Base-by-base conservation (phyloP, 306 rosid genomes). In the Argentina anserina region DNA sequence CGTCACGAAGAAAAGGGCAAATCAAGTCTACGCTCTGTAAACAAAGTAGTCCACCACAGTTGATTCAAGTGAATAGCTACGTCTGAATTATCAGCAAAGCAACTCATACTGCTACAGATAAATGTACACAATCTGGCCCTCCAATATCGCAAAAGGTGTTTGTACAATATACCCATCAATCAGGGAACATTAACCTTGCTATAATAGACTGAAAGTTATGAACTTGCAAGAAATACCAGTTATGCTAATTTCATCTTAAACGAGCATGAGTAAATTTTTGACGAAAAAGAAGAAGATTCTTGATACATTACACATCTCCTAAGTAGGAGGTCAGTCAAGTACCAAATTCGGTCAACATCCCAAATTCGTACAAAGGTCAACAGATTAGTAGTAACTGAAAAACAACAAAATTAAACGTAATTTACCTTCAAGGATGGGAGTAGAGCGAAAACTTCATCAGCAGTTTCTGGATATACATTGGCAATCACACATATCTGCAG, bases 401-500 rank as follows among this genome's bases (percentile, higher is more conserved):
- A 8, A 40, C 58, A 6, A 18, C 47, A 37, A 42, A 55, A 25
- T 49, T 42, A 39, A 3, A 41, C 29, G 28, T 39, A 41, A 20
- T 67, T 59, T 86, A 89, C 98, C 99, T 94, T 85, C 78, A 91
- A 78, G 40, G 95, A 84, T 26, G 95, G 96, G 75, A 94, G 79
- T 70, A 91, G 87, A 71, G 99, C 92, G 84, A 84, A 88, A 75
- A 78, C 90, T 82, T 91, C 99, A 52, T 94, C 96, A 29, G 49
- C 66, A 41, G 87, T 80, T 71, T 88, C 91, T 33, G 97, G 99
- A 75, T 87, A 91, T 56, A 86, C 81, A 78, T 94, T 90, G 41
- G 92, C 96, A 77, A 89, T 89, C 81, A 91, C 83, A 71, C 91
- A 85, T 63, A 91, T 81, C 99, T 94, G 92, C 83, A 70, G 76